phyloP scores from a whole-genome alignment of 352 stramenopile genomes.

The Plasmopara viticola region DNA sequence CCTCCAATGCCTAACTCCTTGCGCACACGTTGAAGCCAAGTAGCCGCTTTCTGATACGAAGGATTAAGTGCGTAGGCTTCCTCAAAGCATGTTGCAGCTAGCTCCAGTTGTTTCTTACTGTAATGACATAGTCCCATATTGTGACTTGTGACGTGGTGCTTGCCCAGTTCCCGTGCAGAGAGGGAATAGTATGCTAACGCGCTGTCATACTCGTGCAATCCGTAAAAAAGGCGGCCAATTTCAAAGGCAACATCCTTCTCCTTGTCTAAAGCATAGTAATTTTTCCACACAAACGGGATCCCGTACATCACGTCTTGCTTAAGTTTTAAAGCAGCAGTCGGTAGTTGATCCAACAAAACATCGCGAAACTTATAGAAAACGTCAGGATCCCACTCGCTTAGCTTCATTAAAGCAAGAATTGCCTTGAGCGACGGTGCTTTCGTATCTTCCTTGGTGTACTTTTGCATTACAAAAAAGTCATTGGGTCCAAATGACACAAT shows the following conservation, averaged over 20 bases:
- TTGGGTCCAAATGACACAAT: conserved; percentile 90
- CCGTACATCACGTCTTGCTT: conserved; percentile 81
- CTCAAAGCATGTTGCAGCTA: conserved; percentile 62
- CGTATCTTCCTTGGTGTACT: conserved; percentile 76
- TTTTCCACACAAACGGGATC: conserved; percentile 83
- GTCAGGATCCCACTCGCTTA: conserved; percentile 90
- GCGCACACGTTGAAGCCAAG: conserved; percentile 74
- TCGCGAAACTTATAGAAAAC: conserved; percentile 95
- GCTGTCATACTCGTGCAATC: conserved; percentile 87
- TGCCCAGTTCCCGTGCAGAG: conserved; percentile 84
- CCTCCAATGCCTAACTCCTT: conserved; percentile 40
- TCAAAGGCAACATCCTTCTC: conserved; percentile 91
- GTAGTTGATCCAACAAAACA: conserved; percentile 84
- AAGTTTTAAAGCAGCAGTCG: conserved; percentile 49
- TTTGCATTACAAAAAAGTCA: conserved; percentile 94
- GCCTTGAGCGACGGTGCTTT: conserved; percentile 78
- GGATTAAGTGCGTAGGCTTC: conserved; percentile 60
- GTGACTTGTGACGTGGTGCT: conserved; percentile 93
- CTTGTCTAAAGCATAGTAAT: conserved; percentile 91
- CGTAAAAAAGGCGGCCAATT: conserved; percentile 89
- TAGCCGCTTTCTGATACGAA: conserved; percentile 73
- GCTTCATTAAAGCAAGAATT: conserved; percentile 87
- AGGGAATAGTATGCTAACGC: conserved; percentile 87
- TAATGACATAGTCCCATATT: conserved; percentile 95
- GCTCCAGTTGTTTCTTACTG: conserved; percentile 68